phyloP scores from a whole-genome alignment of 108 stramenopile species.

The Skeletonema tropicum region DNA sequence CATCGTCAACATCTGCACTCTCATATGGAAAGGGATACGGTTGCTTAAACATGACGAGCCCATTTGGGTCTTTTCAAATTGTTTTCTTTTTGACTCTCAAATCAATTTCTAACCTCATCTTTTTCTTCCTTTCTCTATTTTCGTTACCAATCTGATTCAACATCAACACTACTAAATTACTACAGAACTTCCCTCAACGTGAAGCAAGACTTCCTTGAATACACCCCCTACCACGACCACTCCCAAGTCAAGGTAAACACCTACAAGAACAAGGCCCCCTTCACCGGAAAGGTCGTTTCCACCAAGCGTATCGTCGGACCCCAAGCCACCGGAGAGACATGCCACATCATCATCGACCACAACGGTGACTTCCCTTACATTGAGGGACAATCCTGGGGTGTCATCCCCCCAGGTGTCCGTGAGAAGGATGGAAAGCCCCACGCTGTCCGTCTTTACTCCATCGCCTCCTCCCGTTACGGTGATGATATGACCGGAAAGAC shows the following conservation, averaged over 20 bases:
- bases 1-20: not conserved
- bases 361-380: constrained; percentile 97
- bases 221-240: constrained; percentile 93
- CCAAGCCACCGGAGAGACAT: constrained; percentile 95
- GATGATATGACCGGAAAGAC: constrained; percentile 98
- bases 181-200: constrained; percentile 51
- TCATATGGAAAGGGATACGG: not conserved
- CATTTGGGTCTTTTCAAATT: not conserved
- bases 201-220: constrained; percentile 97
- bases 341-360: constrained; percentile 99
- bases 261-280: constrained; percentile 97
- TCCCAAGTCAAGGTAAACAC: constrained; percentile 91
- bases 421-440: constrained; percentile 98
- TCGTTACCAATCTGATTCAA: not conserved
- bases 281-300: constrained; percentile 95
- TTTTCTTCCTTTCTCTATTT: not conserved
- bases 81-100: not conserved
- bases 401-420: constrained; percentile 91
- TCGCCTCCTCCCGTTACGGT: constrained; percentile 96
- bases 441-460: constrained; percentile 96
- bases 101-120: not conserved
- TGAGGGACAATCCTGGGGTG: constrained; percentile 98
- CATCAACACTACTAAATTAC: not conserved
- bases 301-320: constrained; percentile 98
- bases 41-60: not conserved